phyloP scores from a whole-genome alignment of 2,329 filamentous ascomycete species.

The Stagonosporopsis vannaccii region DNA sequence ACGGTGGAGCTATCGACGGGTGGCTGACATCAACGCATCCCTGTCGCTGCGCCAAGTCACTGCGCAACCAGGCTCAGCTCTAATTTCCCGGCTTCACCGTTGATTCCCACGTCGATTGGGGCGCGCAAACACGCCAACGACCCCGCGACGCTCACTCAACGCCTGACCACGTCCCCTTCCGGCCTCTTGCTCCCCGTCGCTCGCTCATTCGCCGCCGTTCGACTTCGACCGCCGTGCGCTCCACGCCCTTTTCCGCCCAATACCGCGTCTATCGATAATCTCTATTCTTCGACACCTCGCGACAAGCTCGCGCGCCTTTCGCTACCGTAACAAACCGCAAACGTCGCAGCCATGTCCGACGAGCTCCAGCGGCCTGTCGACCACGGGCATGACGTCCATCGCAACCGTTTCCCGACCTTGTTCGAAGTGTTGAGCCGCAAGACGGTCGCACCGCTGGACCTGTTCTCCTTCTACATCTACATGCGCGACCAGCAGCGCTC shows the following conservation, averaged over 20 bases:
- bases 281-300: conserved; percentile 23
- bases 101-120: conserved; percentile 44
- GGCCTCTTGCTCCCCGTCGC: conserved; percentile 17
- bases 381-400: conserved; percentile 45
- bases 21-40: conserved; percentile 21
- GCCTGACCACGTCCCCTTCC: conserved; percentile 11
- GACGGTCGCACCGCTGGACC: conserved; percentile 92
- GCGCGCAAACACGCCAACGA: conserved; percentile 28
- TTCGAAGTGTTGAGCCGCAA: conserved; percentile 95
- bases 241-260: conserved; percentile 23
- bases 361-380: conserved; percentile 24
- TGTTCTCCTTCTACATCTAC: conserved; percentile 99
- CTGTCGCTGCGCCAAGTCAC: conserved; percentile 42
- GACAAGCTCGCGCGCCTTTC: conserved; percentile 29
- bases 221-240: conserved; percentile 25
- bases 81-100: conserved; percentile 31
- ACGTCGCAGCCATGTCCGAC: conserved; percentile 34
- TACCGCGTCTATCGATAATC: conserved; percentile 31
- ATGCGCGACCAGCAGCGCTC: conserved; percentile 99
- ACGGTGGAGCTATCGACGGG: conserved; percentile 13
- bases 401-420: conserved; percentile 89
- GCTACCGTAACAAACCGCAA: conserved; percentile 5
- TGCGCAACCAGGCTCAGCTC: conserved; percentile 23
- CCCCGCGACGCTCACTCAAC: conserved; percentile 16
- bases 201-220: conserved; percentile 26